Conservation (phyloP, 352 stramenopile genomes). For the Globisporangium carolinianum region DNA sequence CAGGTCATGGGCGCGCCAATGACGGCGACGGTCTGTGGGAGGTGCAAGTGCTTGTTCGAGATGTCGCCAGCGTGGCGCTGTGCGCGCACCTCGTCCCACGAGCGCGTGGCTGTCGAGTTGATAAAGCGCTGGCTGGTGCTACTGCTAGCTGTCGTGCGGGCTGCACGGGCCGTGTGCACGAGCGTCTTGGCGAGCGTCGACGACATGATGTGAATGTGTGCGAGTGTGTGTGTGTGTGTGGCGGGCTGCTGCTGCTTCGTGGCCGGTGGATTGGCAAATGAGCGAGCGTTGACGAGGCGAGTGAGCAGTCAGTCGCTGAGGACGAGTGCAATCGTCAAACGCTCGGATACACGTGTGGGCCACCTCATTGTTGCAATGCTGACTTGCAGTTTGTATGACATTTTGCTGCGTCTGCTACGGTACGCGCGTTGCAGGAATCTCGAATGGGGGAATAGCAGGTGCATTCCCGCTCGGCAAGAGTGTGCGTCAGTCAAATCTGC, state of each 20-base stretch:
- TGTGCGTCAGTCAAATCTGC: no score
- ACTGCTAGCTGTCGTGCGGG: background rate
- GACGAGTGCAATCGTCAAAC: background rate
- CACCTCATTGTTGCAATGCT: background rate
- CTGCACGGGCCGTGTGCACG: background rate
- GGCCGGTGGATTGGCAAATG: background rate
- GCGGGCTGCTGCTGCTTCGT: background rate
- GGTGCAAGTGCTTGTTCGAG: slow-evolving; percentile 40
- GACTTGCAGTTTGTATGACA: background rate
- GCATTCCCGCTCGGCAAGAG: no score
- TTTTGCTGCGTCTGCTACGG: background rate
- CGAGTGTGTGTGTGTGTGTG: background rate
- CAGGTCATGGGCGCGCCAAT: slow-evolving; percentile 87
- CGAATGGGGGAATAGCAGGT: background rate
- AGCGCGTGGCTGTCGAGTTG: slow-evolving; percentile 32
- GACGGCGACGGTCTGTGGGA: slow-evolving; percentile 65
- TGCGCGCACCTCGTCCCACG: slow-evolving; percentile 59
- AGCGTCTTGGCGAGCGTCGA: slow-evolving; percentile 9
- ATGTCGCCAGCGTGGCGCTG: slow-evolving; percentile 52
- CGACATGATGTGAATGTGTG: slow-evolving; percentile 5
- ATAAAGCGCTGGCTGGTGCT: slow-evolving; percentile 33
- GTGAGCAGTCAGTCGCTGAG: no score
- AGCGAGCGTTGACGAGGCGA: no score
- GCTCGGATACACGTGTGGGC: background rate
- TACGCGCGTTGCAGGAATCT: background rate